A percentile compares a stretch with the other conserved stretches of the same genome.
Evolutionary conservation across 2,329 filamentous ascomycete genomes (phyloP).

Genomic region (Pseudofabraea citricarpa): DNA sequence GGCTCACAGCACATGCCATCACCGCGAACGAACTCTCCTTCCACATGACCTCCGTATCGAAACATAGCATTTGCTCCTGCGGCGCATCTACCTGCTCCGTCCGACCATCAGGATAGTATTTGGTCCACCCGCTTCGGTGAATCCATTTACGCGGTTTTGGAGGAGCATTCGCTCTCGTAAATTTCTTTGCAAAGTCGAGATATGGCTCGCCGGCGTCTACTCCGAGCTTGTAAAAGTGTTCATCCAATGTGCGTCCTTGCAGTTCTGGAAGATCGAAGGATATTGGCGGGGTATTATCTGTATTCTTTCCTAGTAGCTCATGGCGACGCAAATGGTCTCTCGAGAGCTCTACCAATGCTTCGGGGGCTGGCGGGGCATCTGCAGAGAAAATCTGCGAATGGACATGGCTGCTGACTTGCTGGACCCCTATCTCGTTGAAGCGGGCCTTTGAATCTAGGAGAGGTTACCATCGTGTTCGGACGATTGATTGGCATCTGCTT

Average conservation of each 20-base stretch:
- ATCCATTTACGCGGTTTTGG: conserved; percentile 68
- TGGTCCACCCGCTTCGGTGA: conserved; percentile 84
- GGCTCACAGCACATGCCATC: conserved; percentile 91
- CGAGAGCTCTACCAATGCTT: conserved; percentile 73
- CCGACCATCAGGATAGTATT: conserved; percentile 72
- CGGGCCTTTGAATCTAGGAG: conserved; percentile 49
- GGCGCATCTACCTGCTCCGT: conserved; percentile 72
- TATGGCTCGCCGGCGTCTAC: conserved; percentile 85
- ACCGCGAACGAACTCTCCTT: conserved; percentile 88
- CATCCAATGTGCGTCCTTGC: conserved; percentile 77
- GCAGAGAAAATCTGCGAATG: conserved; percentile 77
- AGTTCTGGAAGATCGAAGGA: conserved; percentile 80
- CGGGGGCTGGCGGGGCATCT: conserved; percentile 49
- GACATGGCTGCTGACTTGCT: conserved; percentile 82
- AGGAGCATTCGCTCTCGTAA: conserved; percentile 58
- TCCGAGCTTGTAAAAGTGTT: conserved; percentile 89
- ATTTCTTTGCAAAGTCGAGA: conserved; percentile 67
- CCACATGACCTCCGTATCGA: conserved; percentile 97
- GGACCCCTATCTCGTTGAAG: conserved; percentile 90
- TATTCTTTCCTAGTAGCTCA: conserved; percentile 86
- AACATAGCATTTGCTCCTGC: conserved; percentile 76
- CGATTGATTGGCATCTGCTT: conserved; percentile 6
- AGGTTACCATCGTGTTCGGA: background rate
- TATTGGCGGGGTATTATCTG: conserved; percentile 69
- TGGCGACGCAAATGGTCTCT: conserved; percentile 79